Evolutionary conservation across 768 basidiomycete genomes (phyloP).

Genomic region (Macrocybe gigantea): DNA sequence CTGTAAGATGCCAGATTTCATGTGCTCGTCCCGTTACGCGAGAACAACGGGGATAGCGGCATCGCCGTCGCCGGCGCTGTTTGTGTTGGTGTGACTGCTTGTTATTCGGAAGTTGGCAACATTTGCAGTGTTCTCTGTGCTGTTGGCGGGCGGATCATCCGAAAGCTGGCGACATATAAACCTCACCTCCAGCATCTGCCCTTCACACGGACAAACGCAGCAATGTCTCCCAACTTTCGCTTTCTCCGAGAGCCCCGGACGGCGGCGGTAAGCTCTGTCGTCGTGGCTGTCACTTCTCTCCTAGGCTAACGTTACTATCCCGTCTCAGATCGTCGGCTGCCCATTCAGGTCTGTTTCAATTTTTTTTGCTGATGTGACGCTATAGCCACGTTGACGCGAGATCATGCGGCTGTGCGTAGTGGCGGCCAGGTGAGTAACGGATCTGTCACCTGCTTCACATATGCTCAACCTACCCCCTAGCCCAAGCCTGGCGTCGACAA

Average conservation of each 20-base stretch:
- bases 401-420: slow-evolving; percentile 23
- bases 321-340: slow-evolving; percentile 79
- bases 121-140: too few species aligned
- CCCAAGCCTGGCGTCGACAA: slow-evolving; percentile 77
- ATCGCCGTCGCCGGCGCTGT: too few species aligned
- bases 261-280: slow-evolving; percentile 55
- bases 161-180: too few species aligned
- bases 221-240: slow-evolving; percentile 25
- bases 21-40: too few species aligned
- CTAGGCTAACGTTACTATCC: slow-evolving; percentile 6
- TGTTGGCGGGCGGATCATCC: too few species aligned
- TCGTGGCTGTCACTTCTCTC: neutral
- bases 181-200: neutral
- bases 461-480: slow-evolving; percentile 29
- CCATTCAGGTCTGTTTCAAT: slow-evolving; percentile 76
- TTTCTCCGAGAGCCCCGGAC: slow-evolving; percentile 71
- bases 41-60: too few species aligned
- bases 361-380: slow-evolving; percentile 2
- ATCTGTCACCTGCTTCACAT: neutral
- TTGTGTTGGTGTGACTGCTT: too few species aligned
- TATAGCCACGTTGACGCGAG: neutral
- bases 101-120: too few species aligned
- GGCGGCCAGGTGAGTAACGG: slow-evolving; percentile 54
- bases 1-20: too few species aligned
- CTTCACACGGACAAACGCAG: neutral